Evolutionary conservation across 129 eudicot genomes (phyloP), one percentile per base, ranked within the genome.

Genomic region (Flaveria brownii): DNA sequence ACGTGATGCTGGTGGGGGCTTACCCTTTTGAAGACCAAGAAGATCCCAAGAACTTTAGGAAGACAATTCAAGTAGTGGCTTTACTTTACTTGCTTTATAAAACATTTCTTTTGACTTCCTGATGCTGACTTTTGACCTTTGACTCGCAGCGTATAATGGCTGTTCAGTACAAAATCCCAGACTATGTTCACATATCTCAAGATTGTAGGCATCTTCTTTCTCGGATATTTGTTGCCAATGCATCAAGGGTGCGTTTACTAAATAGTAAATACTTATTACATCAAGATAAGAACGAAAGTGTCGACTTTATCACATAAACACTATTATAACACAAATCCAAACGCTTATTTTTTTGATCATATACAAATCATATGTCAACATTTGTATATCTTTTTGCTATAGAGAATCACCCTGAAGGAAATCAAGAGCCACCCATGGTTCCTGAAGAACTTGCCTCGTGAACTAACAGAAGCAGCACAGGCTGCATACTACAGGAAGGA

Each of bases 11-110:
- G 25, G 96, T 90, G 20, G 98, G 98, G 68, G 96, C 98, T 49
- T 93, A 93, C 68, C 98, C 98, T 66, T 93, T 93, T 72, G 98
- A 93, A 85, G 98, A 93, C 64, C 98, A 86, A 83, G 92, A 93
- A 77, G 98, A 93, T 82, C 98, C 98, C 18, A 93, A 85, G 79
- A 93, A 93, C 41, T 93, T 93, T 77, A 85, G 96, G 80, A 93
- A 93, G 78, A 93, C 98, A n/a, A 93, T 93, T 76, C 90, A 85
- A 71, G 98, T 90, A 69, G 85, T 74, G n/a, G 28, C 66, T 39
- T 67, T 54, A 13, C 42, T 42, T 69, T 9, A 7, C 57, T 45
- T 43, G 5, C 13, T 30, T 30, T 30, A 30, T 30, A 14, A 5
- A 73, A 54, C 62, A 12, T 62, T n/a, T 60, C 43, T 66, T 74